phyloP scores from a whole-genome alignment of 495 filamentous ascomycete genomes.

The Chaetomium tenue region DNA sequence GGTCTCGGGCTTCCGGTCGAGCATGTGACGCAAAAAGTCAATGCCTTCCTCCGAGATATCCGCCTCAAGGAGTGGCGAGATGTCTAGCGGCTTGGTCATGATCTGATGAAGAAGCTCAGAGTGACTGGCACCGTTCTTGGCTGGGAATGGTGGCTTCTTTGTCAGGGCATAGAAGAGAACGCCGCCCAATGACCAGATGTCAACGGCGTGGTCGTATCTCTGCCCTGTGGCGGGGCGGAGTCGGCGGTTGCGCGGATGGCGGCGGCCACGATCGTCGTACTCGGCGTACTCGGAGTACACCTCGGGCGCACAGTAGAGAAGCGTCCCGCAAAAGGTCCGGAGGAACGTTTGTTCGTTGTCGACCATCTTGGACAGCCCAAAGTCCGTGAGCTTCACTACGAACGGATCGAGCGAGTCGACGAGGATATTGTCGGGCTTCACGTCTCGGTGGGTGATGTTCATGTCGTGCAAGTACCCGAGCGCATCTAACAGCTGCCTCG shows the following conservation, averaged over 20 bases:
- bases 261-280: conserved; percentile 49
- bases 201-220: conserved; percentile 83
- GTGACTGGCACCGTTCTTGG: conserved; percentile 52
- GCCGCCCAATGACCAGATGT: conserved; percentile 91
- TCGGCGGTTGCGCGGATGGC: conserved; percentile 42
- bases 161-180: conserved; percentile 82
- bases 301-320: conserved; percentile 94
- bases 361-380: conserved; percentile 84
- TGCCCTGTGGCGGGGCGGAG: conserved; percentile 41
- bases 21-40: conserved; percentile 71
- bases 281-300: conserved; percentile 83
- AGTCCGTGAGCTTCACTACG: conserved; percentile 88
- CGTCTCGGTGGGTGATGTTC: conserved; percentile 91
- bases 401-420: conserved; percentile 70
- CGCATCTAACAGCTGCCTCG: conserved; percentile 74
- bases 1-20: conserved; percentile 66
- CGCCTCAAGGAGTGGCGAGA: conserved; percentile 51
- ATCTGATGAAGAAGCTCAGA: conserved; percentile 75
- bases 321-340: conserved; percentile 92
- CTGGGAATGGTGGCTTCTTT: conserved; percentile 73
- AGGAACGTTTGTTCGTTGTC: conserved; percentile 85
- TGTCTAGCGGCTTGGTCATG: conserved; percentile 69
- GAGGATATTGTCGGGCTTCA: conserved; percentile 97
- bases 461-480: conserved; percentile 82
- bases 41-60: conserved; percentile 64